phyloP scores from a whole-genome alignment of 768 basidiomycete genomes.

The Sarcodon aspratus region DNA sequence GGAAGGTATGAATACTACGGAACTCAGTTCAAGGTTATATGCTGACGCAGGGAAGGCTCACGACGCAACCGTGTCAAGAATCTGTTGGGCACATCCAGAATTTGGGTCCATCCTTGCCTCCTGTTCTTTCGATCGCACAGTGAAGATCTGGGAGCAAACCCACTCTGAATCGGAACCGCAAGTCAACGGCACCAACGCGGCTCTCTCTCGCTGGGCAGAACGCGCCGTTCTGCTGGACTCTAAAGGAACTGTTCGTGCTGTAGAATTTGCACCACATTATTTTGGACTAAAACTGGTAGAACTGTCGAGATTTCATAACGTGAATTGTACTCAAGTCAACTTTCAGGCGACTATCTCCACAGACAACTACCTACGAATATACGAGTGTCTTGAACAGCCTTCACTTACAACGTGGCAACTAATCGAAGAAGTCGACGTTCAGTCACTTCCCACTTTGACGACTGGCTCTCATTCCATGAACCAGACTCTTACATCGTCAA shows the following conservation, averaged over 20 bases:
- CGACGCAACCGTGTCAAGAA: slow-evolving; percentile 75
- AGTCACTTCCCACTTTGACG: slow-evolving; percentile 32
- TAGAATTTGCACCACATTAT: slow-evolving; percentile 82
- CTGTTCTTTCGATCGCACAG: slow-evolving; percentile 81
- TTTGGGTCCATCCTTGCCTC: slow-evolving; percentile 84
- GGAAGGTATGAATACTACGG: slow-evolving; percentile 54
- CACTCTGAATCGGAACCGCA: slow-evolving; percentile 16
- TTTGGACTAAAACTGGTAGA: slow-evolving; percentile 80
- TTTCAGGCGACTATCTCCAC: slow-evolving; percentile 76
- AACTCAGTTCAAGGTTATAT: neutral
- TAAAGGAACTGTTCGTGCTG: slow-evolving; percentile 71
- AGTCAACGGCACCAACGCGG: slow-evolving; percentile 13
- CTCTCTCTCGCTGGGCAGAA: slow-evolving; percentile 54
- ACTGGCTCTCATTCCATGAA: slow-evolving; percentile 29
- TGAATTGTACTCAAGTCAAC: neutral
- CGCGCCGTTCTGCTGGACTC: slow-evolving; percentile 71
- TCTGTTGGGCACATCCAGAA: slow-evolving; percentile 90
- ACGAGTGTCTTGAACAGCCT: slow-evolving; percentile 79
- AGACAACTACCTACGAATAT: slow-evolving; percentile 80
- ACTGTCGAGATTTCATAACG: neutral
- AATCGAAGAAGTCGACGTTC: slow-evolving; percentile 67
- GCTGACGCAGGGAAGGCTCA: slow-evolving; percentile 59
- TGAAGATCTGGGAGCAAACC: slow-evolving; percentile 83
- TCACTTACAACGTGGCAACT: slow-evolving; percentile 66
- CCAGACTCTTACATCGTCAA: slow-evolving; percentile 52